A percentile compares a stretch with the other conserved stretches of the same genome.
Evolutionary conservation across 2,329 filamentous ascomycete species (phyloP).

Genomic region (Pseudogymnoascus sp.): DNA sequence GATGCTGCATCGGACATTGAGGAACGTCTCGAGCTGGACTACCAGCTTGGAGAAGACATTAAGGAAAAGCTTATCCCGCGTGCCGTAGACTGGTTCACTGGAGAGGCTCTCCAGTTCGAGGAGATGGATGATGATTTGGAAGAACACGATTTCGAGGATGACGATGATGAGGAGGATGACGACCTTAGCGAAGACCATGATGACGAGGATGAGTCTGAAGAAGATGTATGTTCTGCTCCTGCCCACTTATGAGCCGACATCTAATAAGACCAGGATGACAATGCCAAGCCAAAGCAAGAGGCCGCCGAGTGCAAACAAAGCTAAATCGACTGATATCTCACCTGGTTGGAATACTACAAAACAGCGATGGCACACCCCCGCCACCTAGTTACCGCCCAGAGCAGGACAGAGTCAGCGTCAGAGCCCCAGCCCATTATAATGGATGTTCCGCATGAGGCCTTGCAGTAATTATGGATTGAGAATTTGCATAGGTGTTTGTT

Average conservation of each 20-base stretch:
- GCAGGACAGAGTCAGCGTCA: conserved; percentile 6
- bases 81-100: conserved; percentile 98
- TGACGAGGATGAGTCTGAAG: conserved; percentile 72
- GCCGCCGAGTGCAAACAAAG: conserved; percentile 95
- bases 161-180: conserved; percentile 81
- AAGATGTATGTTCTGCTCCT: conserved; percentile 51
- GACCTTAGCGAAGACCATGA: conserved; percentile 74
- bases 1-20: conserved; percentile 86
- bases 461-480: conserved; percentile 10
- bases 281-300: conserved; percentile 86
- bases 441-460: conserved; percentile 2
- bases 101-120: conserved; percentile 94
- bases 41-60: conserved; percentile 97
- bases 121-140: conserved; percentile 81
- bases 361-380: conserved; percentile 4
- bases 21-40: conserved; percentile 95
- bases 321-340: conserved; percentile 38
- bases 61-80: conserved; percentile 99
- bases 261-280: conserved; percentile 58
- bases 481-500: conserved; percentile 11
- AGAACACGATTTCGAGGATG: conserved; percentile 76
- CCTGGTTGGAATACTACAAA: conserved; percentile 13
- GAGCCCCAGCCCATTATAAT: neutral
- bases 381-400: conserved; percentile 5
- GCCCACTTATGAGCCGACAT: neutral